Base-by-base conservation (phyloP, 345 rosid genomes). In the Fremontodendron californicum region DNA sequence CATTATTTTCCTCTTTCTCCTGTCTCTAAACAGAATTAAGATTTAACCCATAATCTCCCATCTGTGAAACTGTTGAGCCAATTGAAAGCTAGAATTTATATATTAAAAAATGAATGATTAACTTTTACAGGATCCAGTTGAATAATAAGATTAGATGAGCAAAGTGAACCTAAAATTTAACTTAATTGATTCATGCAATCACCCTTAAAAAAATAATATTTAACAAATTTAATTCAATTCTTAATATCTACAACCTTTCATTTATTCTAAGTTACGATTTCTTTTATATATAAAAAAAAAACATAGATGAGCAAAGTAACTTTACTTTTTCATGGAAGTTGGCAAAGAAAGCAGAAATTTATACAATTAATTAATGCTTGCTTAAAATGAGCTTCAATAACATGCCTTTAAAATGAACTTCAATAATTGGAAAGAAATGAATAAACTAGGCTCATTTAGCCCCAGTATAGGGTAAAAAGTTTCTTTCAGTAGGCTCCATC, bases 301-400 rank as follows among this genome's bases (percentile, higher is more conserved):
- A n/a, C n/a, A n/a, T n/a, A n/a, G n/a, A n/a, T n/a, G n/a, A n/a
- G n/a, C n/a, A 57, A 57, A 58, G 18, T 12, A 58, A 25, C 33
- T 58, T 7, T 58, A 29, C 9, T 1, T 29, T 27, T 27, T 12
- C 8, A 61, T 71, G 43, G 46, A 71, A 31, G 3, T 19, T 19
- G 60, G 49, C 21, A 51, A 51, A 49, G 75, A 71, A 71, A 51
- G 75, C 45, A 19, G 31, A 19, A 6, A 33, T 19, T 9, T 49
- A 18, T 18, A 2, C 43, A 49, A 49, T 31, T 18, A 31, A 71
- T 9, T 71, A 49, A 70, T 67, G 33, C 2, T 67, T 67, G 73
- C 73, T 69, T 69, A 15, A 69, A 45, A 69, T 45, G 15, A 45
- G 73, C 73, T 27, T 57, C 57, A 69, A 1, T 23, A 23, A 66